Conservation (phyloP, 2,329 filamentous ascomycete species). For the Stagonosporopsis chrysanthemi region DNA sequence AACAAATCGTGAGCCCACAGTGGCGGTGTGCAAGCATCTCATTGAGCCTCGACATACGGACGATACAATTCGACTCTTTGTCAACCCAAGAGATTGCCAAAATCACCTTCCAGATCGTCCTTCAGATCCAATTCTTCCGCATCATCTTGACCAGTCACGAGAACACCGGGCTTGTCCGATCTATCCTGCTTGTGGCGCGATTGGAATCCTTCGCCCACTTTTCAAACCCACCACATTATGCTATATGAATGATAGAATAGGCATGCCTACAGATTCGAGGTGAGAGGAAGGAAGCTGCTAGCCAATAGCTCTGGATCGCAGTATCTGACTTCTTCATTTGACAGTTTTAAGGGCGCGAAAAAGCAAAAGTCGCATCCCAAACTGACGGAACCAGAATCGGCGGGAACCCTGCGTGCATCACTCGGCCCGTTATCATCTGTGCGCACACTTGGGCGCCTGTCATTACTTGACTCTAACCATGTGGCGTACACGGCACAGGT, state of each 20-base stretch:
- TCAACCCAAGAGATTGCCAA: neutral
- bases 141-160: neutral
- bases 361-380: constrained; percentile 10
- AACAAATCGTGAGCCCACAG: neutral
- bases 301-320: constrained; percentile 3
- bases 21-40: neutral
- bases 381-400: neutral
- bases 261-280: neutral
- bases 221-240: neutral
- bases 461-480: neutral
- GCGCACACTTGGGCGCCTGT: constrained; percentile 3
- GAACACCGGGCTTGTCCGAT: constrained; percentile 7
- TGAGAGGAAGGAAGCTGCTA: neutral
- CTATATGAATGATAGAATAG: neutral
- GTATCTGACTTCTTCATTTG: neutral
- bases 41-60: neutral
- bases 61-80: neutral
- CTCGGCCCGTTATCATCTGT: constrained; percentile 3
- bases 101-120: neutral
- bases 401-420: constrained; percentile 12
- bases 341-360: neutral
- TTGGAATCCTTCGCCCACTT: constrained; percentile 8
- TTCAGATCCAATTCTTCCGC: neutral
- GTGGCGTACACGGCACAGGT: constrained; percentile 12
- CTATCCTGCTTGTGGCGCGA: neutral